Conservation (phyloP, 2,329 filamentous ascomycete genomes). For the Bretziella fagacearum region DNA sequence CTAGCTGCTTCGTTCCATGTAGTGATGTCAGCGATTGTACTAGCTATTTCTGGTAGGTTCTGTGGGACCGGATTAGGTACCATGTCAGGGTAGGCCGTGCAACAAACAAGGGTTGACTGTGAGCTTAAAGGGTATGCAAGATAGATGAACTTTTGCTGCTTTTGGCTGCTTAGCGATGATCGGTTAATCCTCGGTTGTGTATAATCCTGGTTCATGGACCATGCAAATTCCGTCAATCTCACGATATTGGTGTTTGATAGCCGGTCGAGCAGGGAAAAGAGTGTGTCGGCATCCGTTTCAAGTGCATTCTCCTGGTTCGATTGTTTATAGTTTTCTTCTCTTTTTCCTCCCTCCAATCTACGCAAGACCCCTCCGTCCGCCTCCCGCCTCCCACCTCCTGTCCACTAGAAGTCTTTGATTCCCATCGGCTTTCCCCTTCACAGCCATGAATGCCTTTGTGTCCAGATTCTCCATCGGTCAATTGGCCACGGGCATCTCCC, state of each 20-base stretch:
- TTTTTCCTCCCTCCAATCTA: neutral
- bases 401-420: neutral
- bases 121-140: no score
- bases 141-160: no score
- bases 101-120: neutral
- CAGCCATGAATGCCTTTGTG: slow-evolving; percentile 20
- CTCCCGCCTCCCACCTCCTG: neutral
- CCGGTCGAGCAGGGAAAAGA: slow-evolving; percentile 5
- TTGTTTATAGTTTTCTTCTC: neutral
- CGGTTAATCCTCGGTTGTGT: slow-evolving; percentile 8
- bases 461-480: slow-evolving; percentile 23
- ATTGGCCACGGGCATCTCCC: slow-evolving; percentile 26
- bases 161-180: neutral
- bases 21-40: slow-evolving; percentile 12
- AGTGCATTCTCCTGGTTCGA: neutral
- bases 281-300: slow-evolving; percentile 1
- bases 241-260: slow-evolving; percentile 4
- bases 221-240: slow-evolving; percentile 13
- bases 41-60: slow-evolving; percentile 14
- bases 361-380: neutral
- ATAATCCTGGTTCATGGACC: slow-evolving; percentile 7
- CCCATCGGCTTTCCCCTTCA: slow-evolving; percentile 5
- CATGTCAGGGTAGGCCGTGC: neutral
- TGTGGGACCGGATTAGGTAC: slow-evolving; percentile 7
- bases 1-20: slow-evolving; percentile 11